These are phyloP conservation scores for Chlamydomonas sp. DNA, from an alignment of 139 green algal species.

Conservation along the genomic window DNA sequence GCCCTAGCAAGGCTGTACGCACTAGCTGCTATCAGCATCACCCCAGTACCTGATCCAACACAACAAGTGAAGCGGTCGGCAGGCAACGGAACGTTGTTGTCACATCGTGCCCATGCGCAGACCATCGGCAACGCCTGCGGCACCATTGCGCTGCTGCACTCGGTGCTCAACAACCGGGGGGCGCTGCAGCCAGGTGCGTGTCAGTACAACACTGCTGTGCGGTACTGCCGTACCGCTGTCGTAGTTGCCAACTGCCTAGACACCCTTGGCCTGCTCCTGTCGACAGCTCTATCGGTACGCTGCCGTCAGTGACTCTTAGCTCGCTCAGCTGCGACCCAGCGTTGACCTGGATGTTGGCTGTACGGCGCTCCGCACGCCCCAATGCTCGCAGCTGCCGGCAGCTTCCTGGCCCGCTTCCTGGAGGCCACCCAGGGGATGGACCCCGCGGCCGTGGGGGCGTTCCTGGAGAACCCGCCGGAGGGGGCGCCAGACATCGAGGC, in stretches of 20 bases:
- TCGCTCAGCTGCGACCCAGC: too few relatives aligned
- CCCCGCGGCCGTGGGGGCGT: constrained; percentile 67
- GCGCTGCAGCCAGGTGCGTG: constrained; percentile 25
- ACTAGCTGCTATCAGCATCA: too few relatives aligned
- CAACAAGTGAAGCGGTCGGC: too few relatives aligned
- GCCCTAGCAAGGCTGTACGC: too few relatives aligned
- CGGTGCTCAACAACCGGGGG: constrained; percentile 66
- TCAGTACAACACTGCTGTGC: background rate
- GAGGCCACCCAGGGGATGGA: constrained; percentile 63
- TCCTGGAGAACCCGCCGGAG: constrained; percentile 84
- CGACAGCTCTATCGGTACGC: background rate
- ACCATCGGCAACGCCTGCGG: constrained; percentile 90
- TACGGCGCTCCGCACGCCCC: background rate
- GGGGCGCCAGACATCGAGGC: constrained; percentile 83
- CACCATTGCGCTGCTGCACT: constrained; percentile 93
- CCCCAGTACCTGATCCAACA: too few relatives aligned
- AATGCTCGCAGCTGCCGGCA: constrained; percentile 59
- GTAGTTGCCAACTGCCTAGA: background rate
- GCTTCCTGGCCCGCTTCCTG: constrained; percentile 84
- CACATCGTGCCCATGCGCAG: background rate
- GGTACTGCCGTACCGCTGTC: background rate
- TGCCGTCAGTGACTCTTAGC: too few relatives aligned
- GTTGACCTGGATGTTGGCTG: background rate
- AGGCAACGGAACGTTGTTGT: too few relatives aligned
- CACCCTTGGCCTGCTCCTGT: background rate